Percentiles rank a stretch among this genome's conserved stretches.
Evolutionary conservation across 495 filamentous ascomycete genomes (phyloP).

Genomic region (Amphirosellinia nigrospora): DNA sequence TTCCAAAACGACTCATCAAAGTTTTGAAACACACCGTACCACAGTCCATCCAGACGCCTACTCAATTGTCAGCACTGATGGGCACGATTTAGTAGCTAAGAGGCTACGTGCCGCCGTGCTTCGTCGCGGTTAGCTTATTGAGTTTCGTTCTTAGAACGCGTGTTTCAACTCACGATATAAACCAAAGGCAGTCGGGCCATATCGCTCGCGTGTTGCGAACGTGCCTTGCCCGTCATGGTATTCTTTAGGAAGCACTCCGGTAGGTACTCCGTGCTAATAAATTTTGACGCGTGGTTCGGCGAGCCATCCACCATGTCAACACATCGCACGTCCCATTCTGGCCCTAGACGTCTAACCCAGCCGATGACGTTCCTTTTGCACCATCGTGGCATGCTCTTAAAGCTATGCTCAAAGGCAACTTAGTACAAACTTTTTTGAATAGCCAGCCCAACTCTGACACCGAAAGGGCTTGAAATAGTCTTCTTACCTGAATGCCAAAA

Average conservation of each 20-base stretch:
- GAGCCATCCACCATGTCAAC: constrained; percentile 29
- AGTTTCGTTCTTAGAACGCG: background rate
- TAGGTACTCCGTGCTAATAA: constrained; percentile 30
- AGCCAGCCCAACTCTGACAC: background rate
- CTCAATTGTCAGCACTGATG: constrained; percentile 22
- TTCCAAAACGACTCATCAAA: constrained; percentile 46
- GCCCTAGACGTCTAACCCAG: constrained; percentile 32
- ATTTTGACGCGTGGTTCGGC: constrained; percentile 27
- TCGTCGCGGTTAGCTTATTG: constrained; percentile 5
- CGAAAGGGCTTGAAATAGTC: background rate
- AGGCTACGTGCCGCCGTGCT: constrained; percentile 13
- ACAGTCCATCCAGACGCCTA: constrained; percentile 44
- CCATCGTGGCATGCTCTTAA: constrained; percentile 39
- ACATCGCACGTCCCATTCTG: constrained; percentile 30
- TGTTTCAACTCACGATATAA: constrained; percentile 23
- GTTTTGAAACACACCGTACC: constrained; percentile 34
- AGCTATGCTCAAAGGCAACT: constrained; percentile 14
- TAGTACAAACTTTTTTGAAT: too few species aligned
- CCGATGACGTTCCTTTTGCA: constrained; percentile 38
- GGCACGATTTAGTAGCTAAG: background rate
- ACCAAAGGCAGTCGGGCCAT: constrained; percentile 43
- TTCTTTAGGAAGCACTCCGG: constrained; percentile 37
- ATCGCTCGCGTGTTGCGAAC: constrained; percentile 39
- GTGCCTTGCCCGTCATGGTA: constrained; percentile 36
- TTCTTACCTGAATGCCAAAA: constrained; percentile 22